Evolutionary conservation across 2,329 filamentous ascomycete genomes (phyloP), one percentile per base, ranked within the genome.

Genomic region (Colletotrichum lini): DNA sequence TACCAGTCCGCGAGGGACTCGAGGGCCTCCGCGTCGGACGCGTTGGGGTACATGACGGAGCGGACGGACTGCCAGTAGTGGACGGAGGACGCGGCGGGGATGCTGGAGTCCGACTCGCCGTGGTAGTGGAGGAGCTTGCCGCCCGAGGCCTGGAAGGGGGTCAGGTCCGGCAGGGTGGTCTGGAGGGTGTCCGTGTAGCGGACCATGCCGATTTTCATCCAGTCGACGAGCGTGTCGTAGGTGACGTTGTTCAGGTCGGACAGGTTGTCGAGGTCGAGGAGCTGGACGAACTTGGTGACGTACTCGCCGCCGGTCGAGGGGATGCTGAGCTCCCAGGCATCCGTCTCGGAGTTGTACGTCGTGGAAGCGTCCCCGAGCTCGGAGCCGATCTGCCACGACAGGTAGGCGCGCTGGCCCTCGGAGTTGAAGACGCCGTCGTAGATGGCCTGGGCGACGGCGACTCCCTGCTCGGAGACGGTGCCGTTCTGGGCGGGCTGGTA

Each of bases 41-140:
- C 13, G 10, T 59, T 47, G 16, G 0, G 88, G 87, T 23, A 90
- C 76, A 4, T 74, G 75, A 49, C 84, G 84, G 45, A 90, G 88
- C 3, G 86, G 84, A 65, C 90, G 82, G 78, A 69, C 12, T 69
- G 66, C 66, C 83, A 86, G 81, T 89, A 91, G 75, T 84, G 86
- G 1, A 89, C 83, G 0, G 87, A 89, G 0, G 86, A 88, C 6
- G 82, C 86, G 1, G 88, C 77, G 1, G 88, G 88, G 71, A 91
- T 80, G 8, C 82, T 84, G 16, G 81, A 77, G 76, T 90, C 89
- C 0, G 84, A 85, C 77, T 90, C 87, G 63, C 88, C 88, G 78
- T 90, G 88, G 80, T 84, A 89, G 77, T 90, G 87, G 13, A 91
- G 79, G 4, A 90, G 78, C 78, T 90, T 90, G 62, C 86, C 88